Base-by-base conservation (phyloP, 2,329 filamentous ascomycete species). In the Xylariaceae sp. region DNA sequence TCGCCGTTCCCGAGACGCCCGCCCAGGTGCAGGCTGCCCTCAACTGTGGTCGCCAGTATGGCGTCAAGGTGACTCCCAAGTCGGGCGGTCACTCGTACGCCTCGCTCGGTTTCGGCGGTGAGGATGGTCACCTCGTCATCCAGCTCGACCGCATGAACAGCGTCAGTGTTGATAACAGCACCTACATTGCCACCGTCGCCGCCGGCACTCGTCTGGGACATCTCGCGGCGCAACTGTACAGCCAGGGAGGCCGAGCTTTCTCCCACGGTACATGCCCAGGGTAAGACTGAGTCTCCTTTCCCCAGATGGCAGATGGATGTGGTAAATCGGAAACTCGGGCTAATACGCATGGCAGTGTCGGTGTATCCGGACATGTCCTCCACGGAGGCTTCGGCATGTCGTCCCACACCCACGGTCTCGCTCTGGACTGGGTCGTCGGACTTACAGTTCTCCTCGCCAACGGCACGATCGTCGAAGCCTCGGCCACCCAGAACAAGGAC, bases 51-150 rank as follows among this genome's bases (percentile, higher is more conserved):
- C 49, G 48, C 15, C 46, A 61, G 41, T 47, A 56, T 13, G 52
- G 53, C 3, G 50, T 66, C 36, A 67, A 67, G 48, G 66, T 71
- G 2, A 64, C 65, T 18, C 63, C 67, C 21, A 65, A 65, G 44
- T 59, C 60, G 18, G 69, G 68, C 26, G 69, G 69, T 9, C 69
- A 71, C 46, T 68, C 64, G 3, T 72, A 70, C 49, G 66, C 65
- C 12, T 64, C 62, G 9, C 62, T 61, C 41, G 64, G 63, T 38
- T 60, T 65, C 3, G 66, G 66, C 26, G 67, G 67, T 6, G 59
- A 66, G 41, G 59, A 70, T 38, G 68, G 67, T 2, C 58, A 60
- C 33, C 60, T 70, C 46, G 59, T 70, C 28, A 62, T 71, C 34
- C 59, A 67, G 47, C 58, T 71, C n/a, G 56, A 66, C 44, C 53